Percentiles rank a stretch among this genome's conserved stretches.
These are phyloP conservation scores for Penicillium simplicissimum DNA, from an alignment of 495 filamentous ascomycete genomes.

Conservation along the genomic window DNA sequence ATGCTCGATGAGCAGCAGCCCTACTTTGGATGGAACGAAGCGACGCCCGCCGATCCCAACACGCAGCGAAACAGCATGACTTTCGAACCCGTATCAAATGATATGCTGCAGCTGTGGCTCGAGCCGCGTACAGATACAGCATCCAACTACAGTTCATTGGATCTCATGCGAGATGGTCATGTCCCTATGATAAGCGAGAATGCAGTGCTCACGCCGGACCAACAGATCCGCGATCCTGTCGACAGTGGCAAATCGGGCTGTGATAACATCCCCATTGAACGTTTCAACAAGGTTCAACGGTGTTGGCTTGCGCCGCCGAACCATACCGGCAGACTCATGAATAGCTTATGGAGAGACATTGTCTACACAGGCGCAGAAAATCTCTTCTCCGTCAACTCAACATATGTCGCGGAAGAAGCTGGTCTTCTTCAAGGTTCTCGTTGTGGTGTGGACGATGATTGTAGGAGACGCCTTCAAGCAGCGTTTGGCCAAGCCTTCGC, in stretches of 20 bases:
- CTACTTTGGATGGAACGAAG: conserved; percentile 41
- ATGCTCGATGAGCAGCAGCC: conserved; percentile 38
- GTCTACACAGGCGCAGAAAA: conserved; percentile 46
- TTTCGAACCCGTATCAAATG: conserved; percentile 35
- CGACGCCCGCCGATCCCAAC: conserved; percentile 27
- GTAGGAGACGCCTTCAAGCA: conserved; percentile 44
- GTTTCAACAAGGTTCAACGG: conserved; percentile 51
- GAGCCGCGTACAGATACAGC: conserved; percentile 39
- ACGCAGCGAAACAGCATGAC: conserved; percentile 25
- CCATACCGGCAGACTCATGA: conserved; percentile 48
- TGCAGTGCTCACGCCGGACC: conserved; percentile 24
- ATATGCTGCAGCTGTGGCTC: conserved; percentile 44
- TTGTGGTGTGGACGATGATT: conserved; percentile 52
- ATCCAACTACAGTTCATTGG: conserved; percentile 40
- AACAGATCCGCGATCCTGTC: conserved; percentile 26
- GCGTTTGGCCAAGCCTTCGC: conserved; percentile 33
- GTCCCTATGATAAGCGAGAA: conserved; percentile 36
- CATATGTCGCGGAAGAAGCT: conserved; percentile 22
- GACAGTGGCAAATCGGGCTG: conserved; percentile 38
- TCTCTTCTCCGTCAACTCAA: conserved; percentile 40
- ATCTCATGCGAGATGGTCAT: conserved; percentile 35
- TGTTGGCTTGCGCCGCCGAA: conserved; percentile 50
- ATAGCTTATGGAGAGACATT: conserved; percentile 49
- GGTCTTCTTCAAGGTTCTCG: conserved; percentile 40
- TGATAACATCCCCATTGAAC: conserved; percentile 46